Evolutionary conservation across 2,329 filamentous ascomycete genomes (phyloP).

Genomic region (Graphium sp.): DNA sequence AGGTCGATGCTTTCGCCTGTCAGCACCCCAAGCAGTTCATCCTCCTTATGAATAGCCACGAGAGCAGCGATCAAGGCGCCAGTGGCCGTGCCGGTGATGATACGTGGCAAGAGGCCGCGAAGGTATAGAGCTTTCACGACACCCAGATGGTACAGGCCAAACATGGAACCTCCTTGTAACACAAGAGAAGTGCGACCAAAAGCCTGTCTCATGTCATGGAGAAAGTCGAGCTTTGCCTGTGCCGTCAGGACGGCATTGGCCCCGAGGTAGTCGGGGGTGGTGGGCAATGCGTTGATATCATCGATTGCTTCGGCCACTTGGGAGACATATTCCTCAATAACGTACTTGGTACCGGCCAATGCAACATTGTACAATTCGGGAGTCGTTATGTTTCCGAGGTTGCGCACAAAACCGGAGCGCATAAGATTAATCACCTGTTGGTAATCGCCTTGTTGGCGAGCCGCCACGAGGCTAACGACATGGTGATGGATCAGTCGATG

Average conservation of each 20-base stretch:
- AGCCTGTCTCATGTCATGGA: conserved; percentile 75
- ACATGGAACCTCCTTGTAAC: conserved; percentile 79
- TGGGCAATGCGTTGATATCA: conserved; percentile 54
- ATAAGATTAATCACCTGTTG: conserved; percentile 63
- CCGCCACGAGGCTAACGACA: conserved; percentile 50
- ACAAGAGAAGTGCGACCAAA: conserved; percentile 78
- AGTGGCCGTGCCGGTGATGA: conserved; percentile 82
- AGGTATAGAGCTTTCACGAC: conserved; percentile 79
- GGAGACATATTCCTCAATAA: conserved; percentile 83
- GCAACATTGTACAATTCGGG: conserved; percentile 69
- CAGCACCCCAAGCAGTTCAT: conserved; percentile 63
- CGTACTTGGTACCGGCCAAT: conserved; percentile 73
- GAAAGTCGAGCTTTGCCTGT: conserved; percentile 68
- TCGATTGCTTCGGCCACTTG: conserved; percentile 69
- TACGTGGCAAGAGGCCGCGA: conserved; percentile 65
- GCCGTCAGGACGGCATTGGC: conserved; percentile 33
- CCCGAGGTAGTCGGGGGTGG: conserved; percentile 24
- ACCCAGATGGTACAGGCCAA: conserved; percentile 77
- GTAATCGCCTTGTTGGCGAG: conserved; percentile 55
- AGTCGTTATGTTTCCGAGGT: conserved; percentile 72
- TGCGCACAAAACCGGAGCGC: conserved; percentile 63
- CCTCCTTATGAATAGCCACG: conserved; percentile 73
- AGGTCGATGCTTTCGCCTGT: conserved; percentile 70
- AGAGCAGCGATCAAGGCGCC: conserved; percentile 80
- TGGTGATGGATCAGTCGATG: conserved; percentile 70